Conservation (phyloP, 805 yeast species). For the Wickerhamomyces alni region DNA sequence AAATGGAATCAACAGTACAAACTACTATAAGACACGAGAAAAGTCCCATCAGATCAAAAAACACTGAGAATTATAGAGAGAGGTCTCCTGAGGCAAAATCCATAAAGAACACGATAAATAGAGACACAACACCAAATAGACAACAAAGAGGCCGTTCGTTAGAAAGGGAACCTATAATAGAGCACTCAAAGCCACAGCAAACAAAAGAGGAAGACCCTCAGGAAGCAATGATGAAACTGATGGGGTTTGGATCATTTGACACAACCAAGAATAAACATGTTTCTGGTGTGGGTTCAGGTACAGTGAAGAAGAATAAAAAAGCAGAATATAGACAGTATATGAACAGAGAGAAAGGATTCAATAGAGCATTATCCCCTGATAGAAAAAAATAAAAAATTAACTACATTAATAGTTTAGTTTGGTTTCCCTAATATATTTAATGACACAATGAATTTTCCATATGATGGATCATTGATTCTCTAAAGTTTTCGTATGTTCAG, state of each 20-base stretch:
- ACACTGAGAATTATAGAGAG: background rate
- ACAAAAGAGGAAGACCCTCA: conserved; percentile 15
- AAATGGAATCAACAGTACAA: background rate
- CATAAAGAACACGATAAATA: background rate
- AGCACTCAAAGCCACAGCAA: conserved; percentile 11
- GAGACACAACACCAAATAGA: background rate
- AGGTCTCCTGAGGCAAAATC: background rate
- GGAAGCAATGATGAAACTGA: conserved; percentile 34
- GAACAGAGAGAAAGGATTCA: conserved; percentile 52
- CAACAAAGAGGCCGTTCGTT: conserved; percentile 22
- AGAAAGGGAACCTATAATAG: conserved; percentile 16
- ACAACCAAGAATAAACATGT: conserved; percentile 55
- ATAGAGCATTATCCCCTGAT: conserved; percentile 49
- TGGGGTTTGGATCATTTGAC: conserved; percentile 55
- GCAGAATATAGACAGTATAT: conserved; percentile 53
- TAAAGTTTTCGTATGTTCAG: conserved; percentile 37
- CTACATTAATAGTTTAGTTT: no score
- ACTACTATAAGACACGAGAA: background rate
- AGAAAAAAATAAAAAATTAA: conserved; percentile 12
- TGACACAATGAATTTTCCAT: no score
- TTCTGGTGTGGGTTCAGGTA: conserved; percentile 40
- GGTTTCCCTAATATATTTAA: background rate
- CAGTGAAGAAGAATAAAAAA: conserved; percentile 30
- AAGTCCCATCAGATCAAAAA: background rate
- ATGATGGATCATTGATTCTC: conserved; percentile 12